A percentile compares a stretch with the other conserved stretches of the same genome.
These are phyloP conservation scores for Zoysia pacifica DNA, from an alignment of 176 grass and related monocot species.

Conservation along the genomic window DNA sequence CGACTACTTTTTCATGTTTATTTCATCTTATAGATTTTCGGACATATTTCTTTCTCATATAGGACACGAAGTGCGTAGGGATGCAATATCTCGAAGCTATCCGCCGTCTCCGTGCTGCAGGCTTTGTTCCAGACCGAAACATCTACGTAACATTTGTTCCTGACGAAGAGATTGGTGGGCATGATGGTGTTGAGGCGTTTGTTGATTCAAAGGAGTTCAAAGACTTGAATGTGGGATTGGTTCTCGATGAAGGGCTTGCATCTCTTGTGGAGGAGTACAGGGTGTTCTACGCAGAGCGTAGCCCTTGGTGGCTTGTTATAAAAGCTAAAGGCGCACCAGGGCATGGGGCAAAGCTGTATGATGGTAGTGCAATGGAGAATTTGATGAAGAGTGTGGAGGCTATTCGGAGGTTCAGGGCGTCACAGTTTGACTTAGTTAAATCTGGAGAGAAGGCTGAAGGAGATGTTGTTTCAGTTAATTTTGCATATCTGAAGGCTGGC, in stretches of 20 bases:
- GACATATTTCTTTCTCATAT: conserved; percentile 4
- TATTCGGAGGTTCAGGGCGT: conserved; percentile 72
- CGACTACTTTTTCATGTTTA: conserved; percentile 4
- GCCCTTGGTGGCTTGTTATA: conserved; percentile 83
- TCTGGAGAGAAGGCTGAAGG: conserved; percentile 73
- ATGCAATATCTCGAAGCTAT: conserved; percentile 98
- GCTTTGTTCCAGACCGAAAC: conserved; percentile 69
- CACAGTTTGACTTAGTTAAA: conserved; percentile 95
- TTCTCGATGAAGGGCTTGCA: conserved; percentile 88
- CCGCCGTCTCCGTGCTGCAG: conserved; percentile 49
- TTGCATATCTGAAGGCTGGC: conserved; percentile 87
- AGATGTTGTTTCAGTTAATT: conserved; percentile 87
- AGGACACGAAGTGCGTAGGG: conserved; percentile 99
- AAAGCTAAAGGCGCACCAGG: conserved; percentile 73
- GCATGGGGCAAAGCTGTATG: conserved; percentile 88
- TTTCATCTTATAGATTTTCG: background rate
- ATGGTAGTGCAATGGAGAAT: conserved; percentile 95
- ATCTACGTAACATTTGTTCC: conserved; percentile 91
- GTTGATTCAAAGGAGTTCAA: conserved; percentile 65
- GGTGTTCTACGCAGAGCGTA: conserved; percentile 88
- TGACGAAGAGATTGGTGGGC: conserved; percentile 88
- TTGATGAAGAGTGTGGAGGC: conserved; percentile 89
- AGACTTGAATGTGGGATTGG: conserved; percentile 68
- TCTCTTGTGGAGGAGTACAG: conserved; percentile 71
- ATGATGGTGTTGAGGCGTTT: conserved; percentile 53